Percentiles rank a stretch among this genome's conserved stretches.
phyloP scores from a whole-genome alignment of 2,329 filamentous ascomycete species.

The Pochonia chlamydosporia region DNA sequence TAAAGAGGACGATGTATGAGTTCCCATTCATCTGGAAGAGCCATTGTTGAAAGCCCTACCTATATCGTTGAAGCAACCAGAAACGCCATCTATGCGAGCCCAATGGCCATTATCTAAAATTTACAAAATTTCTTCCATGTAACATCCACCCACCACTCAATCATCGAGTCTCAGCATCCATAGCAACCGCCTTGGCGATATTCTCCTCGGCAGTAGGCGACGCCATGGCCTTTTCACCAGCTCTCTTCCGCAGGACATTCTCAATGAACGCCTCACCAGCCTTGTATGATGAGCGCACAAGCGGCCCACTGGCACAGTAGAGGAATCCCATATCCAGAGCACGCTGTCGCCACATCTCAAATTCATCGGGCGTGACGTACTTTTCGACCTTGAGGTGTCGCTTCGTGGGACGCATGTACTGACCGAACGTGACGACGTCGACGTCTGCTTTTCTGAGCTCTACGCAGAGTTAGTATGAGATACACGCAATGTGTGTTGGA shows the following conservation, averaged over 20 bases:
- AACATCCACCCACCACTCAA: background rate
- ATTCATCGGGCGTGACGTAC: conserved; percentile 86
- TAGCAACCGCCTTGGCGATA: conserved; percentile 33
- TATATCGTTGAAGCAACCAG: conserved; percentile 21
- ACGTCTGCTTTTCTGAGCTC: conserved; percentile 76
- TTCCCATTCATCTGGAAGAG: background rate
- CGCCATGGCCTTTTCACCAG: conserved; percentile 33
- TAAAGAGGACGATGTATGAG: too few relatives aligned
- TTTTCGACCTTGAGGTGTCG: conserved; percentile 94
- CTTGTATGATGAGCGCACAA: conserved; percentile 95
- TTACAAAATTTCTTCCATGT: background rate
- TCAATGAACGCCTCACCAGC: conserved; percentile 98
- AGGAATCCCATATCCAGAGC: conserved; percentile 94
- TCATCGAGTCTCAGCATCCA: conserved; percentile 25
- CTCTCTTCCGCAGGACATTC: conserved; percentile 87
- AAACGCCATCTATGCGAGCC: conserved; percentile 8
- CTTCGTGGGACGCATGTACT: conserved; percentile 99
- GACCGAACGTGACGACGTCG: conserved; percentile 97
- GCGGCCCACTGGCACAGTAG: conserved; percentile 88
- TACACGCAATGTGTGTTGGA: background rate
- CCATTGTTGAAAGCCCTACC: conserved; percentile 22
- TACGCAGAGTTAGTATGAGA: conserved; percentile 18
- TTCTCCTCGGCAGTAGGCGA: conserved; percentile 18
- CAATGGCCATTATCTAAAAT: background rate
- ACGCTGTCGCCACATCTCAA: conserved; percentile 85